phyloP scores from a whole-genome alignment of 441 rosid genomes.

The Gossypium laxum region DNA sequence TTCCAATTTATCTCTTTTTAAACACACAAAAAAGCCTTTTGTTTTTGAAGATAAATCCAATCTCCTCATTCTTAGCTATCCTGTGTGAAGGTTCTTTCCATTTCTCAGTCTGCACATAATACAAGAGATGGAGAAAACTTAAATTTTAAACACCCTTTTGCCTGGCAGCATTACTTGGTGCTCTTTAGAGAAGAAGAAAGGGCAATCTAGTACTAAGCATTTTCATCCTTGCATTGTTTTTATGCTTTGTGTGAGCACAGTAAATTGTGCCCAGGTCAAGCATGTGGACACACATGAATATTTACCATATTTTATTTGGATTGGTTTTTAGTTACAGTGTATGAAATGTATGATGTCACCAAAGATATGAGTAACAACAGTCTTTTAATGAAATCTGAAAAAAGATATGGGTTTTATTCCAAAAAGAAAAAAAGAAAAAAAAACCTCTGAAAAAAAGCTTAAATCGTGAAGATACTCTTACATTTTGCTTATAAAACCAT shows the following conservation, averaged over 20 bases:
- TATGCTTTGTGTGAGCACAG: constrained; percentile 3
- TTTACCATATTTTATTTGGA: neutral
- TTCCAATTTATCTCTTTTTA: constrained; percentile 3
- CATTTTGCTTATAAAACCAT: neutral
- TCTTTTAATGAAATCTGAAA: neutral
- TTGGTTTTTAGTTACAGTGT: neutral
- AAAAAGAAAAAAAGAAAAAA: no score
- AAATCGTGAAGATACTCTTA: neutral
- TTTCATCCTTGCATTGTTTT: neutral
- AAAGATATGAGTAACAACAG: neutral
- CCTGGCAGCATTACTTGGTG: neutral
- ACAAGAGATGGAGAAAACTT: constrained; percentile 6
- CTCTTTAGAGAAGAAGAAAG: neutral
- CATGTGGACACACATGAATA: neutral
- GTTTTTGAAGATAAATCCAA: constrained; percentile 4
- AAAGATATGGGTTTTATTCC: neutral
- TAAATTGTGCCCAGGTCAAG: neutral
- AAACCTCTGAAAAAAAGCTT: neutral
- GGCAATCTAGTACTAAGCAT: neutral
- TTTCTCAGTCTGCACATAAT: constrained; percentile 14
- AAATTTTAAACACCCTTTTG: neutral
- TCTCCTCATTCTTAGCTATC: neutral
- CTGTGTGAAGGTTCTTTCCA: neutral
- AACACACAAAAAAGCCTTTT: neutral
- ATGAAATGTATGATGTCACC: neutral